Evolutionary conservation across 2,329 filamentous ascomycete genomes (phyloP), one percentile per base, ranked within the genome.

Genomic region (Ilyonectria destructans): DNA sequence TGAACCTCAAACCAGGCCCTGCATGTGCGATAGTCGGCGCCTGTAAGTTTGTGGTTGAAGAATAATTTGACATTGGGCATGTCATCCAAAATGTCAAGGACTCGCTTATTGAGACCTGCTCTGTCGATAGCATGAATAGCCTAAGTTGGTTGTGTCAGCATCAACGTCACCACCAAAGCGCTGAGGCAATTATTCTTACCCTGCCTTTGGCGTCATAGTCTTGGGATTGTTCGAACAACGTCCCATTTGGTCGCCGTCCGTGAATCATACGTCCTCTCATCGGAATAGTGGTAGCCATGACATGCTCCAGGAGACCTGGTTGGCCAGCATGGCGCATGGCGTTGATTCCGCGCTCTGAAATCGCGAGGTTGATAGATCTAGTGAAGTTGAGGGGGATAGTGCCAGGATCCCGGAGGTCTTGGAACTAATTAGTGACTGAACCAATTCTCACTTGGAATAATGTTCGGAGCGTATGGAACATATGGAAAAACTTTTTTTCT

Each of bases 191-290:
- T 69, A 52, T 60, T 33, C 87, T 78, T 86, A 97, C 94, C 79
- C 94, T 88, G 68, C 95, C 95, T 74, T 96, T 92, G 10, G 93
- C 87, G 81, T 99, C 96, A 79, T 99, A 99, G 69, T 91, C 89
- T 81, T 99, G 96, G n/a, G 93, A 84, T 76, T 96, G 91, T 77
- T 96, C 91, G 75, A 91, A 93, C 54, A 97, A 82, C 26, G 89
- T 82, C 5, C 94, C 93, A 19, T 87, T 83, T 9, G 88, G 85
- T 21, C 85, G 85, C 75, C 85, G 86, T 37, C 94, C 90, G 78
- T 99, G 96, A 70, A 99, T 97, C 96, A 99, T 99, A 29, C 96
- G 93, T 13, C 95, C 96, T 79, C 92, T 87, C 95, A 99, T 98
- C 12, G 96, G 95, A 67, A 98, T 94, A 0, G 95, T 96, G 58